Base-by-base conservation (phyloP, 1,284 basidiomycete genomes). In the Ceratobasidium sp. region DNA sequence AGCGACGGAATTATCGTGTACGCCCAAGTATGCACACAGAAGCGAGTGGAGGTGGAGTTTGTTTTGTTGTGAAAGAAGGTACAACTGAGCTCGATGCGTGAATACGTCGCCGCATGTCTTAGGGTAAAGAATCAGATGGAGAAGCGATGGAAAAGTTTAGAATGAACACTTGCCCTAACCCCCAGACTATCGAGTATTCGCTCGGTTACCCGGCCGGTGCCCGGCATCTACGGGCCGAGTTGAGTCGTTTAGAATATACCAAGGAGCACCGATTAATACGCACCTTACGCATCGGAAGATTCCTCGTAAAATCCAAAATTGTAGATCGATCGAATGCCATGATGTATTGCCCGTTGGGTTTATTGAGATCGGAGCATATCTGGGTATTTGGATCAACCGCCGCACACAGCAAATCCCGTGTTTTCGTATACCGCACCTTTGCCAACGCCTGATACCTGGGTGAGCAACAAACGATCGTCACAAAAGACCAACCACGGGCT, bases 321-420 rank as follows among this genome's bases (percentile, higher is more conserved):
- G 83, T 81, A 23, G 85, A 77, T 1, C 82, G 77, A 52, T 89
- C 82, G 75, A 89, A 91, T 2, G 85, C 79, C 39, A 96, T 83
- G 73, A 85, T 84, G 74, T 86, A 97, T 77, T 95, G 92, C 1
- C 94, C 95, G 75, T 97, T 92, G 0, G 95, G 95, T 79, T 98
- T 98, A 78, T 97, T 97, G 87, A 91, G 72, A 52, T 98, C 95
- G 46, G 93, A 96, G 76, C 91, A 95, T 64, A 97, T 96, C 90
- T 95, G 75, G n/a, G 21, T 13, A 19, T 44, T 13, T 9, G 14
- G 56, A 39, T 52, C 29, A 27, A 56, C 21, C 5, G 54, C 46
- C 19, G 25, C 36, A 16, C 19, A 16, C 33, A 50, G 36, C 29
- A 25, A 41, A 21, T 16, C n/a, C 39, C 2, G 33, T 36, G 33